phyloP scores from a whole-genome alignment of 768 basidiomycete genomes.

The Mycena kentingensis region DNA sequence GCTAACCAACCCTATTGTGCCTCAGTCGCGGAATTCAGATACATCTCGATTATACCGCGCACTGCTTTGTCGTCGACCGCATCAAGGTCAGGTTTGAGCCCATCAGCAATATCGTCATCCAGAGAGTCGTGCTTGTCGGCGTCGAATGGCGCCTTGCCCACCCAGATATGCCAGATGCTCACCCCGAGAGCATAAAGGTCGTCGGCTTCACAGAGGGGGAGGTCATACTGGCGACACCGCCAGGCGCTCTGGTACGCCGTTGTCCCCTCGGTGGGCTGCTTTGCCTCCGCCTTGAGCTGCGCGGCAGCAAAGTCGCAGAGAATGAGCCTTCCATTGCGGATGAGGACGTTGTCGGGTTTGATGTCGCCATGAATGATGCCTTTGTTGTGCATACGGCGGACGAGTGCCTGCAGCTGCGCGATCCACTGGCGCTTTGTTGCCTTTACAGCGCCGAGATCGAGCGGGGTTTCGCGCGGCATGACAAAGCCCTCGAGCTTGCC shows the following conservation, averaged over 20 bases:
- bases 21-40: slow-evolving; percentile 1
- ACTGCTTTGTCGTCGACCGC: slow-evolving; percentile 23
- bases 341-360: slow-evolving; percentile 23
- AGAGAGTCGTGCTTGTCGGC: slow-evolving; percentile 17
- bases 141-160: slow-evolving; percentile 25
- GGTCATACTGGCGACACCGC: slow-evolving; percentile 6
- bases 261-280: slow-evolving; percentile 2
- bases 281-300: slow-evolving; percentile 10
- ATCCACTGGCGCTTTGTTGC: slow-evolving; percentile 2
- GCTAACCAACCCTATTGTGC: too few species aligned
- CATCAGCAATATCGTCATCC: slow-evolving; percentile 14
- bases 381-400: slow-evolving; percentile 16
- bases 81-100: slow-evolving; percentile 23
- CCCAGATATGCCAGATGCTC: slow-evolving; percentile 28
- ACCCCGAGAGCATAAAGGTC: slow-evolving; percentile 30
- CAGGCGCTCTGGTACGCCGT: slow-evolving; percentile 15
- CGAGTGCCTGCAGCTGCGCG: background rate
- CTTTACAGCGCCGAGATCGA: background rate
- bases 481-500: slow-evolving; percentile 1
- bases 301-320: slow-evolving; percentile 19
- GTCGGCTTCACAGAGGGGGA: slow-evolving; percentile 22
- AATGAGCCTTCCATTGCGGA: slow-evolving; percentile 18
- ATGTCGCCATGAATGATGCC: slow-evolving; percentile 28
- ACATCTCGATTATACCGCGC: slow-evolving; percentile 10
- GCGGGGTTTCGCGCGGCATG: slow-evolving; percentile 2